These are phyloP conservation scores for Triangularia verruculosa DNA, from an alignment of 2,329 filamentous ascomycete species.

Conservation along the genomic window DNA sequence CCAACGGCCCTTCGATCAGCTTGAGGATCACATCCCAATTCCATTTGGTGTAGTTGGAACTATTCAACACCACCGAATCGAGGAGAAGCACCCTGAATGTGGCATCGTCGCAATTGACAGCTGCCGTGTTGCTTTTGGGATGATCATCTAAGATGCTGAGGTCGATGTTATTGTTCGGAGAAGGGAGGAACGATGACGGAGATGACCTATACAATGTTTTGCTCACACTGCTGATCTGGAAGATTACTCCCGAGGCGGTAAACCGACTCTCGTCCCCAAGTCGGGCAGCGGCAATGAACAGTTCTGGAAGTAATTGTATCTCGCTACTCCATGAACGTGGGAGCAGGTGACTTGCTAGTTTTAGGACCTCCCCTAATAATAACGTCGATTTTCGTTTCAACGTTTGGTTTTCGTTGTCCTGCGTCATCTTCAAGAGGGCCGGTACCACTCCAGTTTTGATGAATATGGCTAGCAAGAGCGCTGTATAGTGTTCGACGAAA, in stretches of 20 bases:
- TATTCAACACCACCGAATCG: slow-evolving; percentile 82
- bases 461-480: slow-evolving; percentile 79
- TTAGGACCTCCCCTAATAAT: slow-evolving; percentile 85
- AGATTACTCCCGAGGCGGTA: slow-evolving; percentile 83
- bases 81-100: slow-evolving; percentile 64
- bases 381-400: slow-evolving; percentile 87
- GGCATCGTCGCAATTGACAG: slow-evolving; percentile 54
- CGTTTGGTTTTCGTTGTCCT: slow-evolving; percentile 63
- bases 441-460: slow-evolving; percentile 74
- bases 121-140: slow-evolving; percentile 47
- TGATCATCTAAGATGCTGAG: slow-evolving; percentile 55
- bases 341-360: slow-evolving; percentile 80
- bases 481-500: slow-evolving; percentile 91
- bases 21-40: slow-evolving; percentile 92
- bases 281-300: slow-evolving; percentile 73
- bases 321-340: slow-evolving; percentile 79
- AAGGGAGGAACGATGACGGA: slow-evolving; percentile 43
- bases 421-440: slow-evolving; percentile 61
- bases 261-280: slow-evolving; percentile 72
- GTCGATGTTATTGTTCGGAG: slow-evolving; percentile 44
- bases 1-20: slow-evolving; percentile 87
- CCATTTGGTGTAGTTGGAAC: slow-evolving; percentile 92
- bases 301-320: slow-evolving; percentile 81
- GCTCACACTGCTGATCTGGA: slow-evolving; percentile 97
- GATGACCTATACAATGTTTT: slow-evolving; percentile 82